Evolutionary conservation across 805 yeast genomes (phyloP).

Genomic region (Maudiozyma pseudohumilis): DNA sequence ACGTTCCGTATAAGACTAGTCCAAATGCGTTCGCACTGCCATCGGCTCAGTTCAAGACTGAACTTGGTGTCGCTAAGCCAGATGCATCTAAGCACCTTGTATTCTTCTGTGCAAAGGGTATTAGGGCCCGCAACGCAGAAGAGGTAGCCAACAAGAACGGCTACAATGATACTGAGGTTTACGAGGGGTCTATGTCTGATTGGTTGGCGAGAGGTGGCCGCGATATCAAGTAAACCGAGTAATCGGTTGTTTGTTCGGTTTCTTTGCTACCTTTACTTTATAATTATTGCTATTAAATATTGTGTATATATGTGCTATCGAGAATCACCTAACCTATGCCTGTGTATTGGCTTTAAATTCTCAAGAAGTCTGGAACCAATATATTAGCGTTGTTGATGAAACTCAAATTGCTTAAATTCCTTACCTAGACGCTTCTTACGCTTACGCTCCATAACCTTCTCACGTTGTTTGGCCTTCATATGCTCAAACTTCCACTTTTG

Average conservation of each 20-base stretch:
- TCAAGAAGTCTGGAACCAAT: too few relatives aligned
- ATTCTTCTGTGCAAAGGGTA: slow-evolving; percentile 89
- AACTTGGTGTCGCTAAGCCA: slow-evolving; percentile 80
- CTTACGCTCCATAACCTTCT: slow-evolving; percentile 78
- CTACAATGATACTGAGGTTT: slow-evolving; percentile 73
- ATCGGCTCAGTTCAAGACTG: slow-evolving; percentile 68
- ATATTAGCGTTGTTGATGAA: slow-evolving; percentile 28
- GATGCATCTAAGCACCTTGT: slow-evolving; percentile 56
- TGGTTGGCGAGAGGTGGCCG: slow-evolving; percentile 43
- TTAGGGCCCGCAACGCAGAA: slow-evolving; percentile 83
- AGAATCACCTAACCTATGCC: too few relatives aligned
- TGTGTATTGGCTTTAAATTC: too few relatives aligned
- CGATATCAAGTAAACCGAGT: slow-evolving; percentile 9
- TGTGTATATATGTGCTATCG: too few relatives aligned
- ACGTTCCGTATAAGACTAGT: slow-evolving; percentile 79
- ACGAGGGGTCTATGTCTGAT: slow-evolving; percentile 78
- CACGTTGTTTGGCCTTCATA: slow-evolving; percentile 64
- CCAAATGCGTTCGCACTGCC: slow-evolving; percentile 86
- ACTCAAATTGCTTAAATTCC: slow-evolving; percentile 51
- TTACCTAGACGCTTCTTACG: slow-evolving; percentile 76
- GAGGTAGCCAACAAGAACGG: slow-evolving; percentile 88
- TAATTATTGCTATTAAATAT: too few relatives aligned
- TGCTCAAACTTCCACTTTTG: slow-evolving; percentile 70
- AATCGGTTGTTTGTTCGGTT: too few relatives aligned
- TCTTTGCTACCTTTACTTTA: too few relatives aligned